Evolutionary conservation across 805 yeast genomes (phyloP).

Genomic region (Wickerhamiella bombiphila): DNA sequence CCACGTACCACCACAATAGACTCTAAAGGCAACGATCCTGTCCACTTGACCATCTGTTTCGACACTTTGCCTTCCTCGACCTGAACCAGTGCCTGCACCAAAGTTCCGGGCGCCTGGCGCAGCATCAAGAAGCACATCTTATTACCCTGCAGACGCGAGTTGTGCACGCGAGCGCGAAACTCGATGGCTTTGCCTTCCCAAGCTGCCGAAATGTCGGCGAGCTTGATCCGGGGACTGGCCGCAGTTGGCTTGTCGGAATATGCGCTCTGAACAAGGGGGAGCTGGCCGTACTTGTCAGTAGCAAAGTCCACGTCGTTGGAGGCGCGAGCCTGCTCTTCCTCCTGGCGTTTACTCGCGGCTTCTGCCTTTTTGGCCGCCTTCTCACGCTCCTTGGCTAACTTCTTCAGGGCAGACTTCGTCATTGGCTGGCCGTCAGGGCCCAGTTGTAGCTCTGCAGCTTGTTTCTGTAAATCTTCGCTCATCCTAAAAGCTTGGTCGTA

Average conservation of each 20-base stretch:
- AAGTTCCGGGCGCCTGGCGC: constrained; percentile 65
- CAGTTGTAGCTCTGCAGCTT: constrained; percentile 21
- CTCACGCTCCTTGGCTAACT: constrained; percentile 83
- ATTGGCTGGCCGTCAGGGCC: constrained; percentile 75
- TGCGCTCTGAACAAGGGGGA: constrained; percentile 68
- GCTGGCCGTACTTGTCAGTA: constrained; percentile 73
- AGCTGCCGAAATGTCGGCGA: constrained; percentile 38
- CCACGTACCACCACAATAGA: constrained; percentile 88
- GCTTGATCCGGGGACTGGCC: constrained; percentile 46
- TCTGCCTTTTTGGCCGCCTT: constrained; percentile 88
- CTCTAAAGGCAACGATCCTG: constrained; percentile 71
- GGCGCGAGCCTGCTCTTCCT: constrained; percentile 67
- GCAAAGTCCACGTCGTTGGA: constrained; percentile 77
- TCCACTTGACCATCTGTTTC: constrained; percentile 96
- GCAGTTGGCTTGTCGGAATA: constrained; percentile 33
- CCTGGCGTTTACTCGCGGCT: constrained; percentile 74
- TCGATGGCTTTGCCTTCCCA: constrained; percentile 63
- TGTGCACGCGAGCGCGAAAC: constrained; percentile 90
- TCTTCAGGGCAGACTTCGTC: constrained; percentile 88
- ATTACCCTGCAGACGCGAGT: constrained; percentile 89
- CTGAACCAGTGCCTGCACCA: constrained; percentile 74
- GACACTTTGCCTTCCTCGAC: constrained; percentile 60
- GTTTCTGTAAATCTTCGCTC: constrained; percentile 7
- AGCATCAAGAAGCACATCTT: constrained; percentile 81
- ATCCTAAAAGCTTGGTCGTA: neutral